A percentile compares a stretch with the other conserved stretches of the same genome.
These are phyloP conservation scores for Torulaspora globosa DNA, from an alignment of 1,139 yeast genomes.

Conservation along the genomic window DNA sequence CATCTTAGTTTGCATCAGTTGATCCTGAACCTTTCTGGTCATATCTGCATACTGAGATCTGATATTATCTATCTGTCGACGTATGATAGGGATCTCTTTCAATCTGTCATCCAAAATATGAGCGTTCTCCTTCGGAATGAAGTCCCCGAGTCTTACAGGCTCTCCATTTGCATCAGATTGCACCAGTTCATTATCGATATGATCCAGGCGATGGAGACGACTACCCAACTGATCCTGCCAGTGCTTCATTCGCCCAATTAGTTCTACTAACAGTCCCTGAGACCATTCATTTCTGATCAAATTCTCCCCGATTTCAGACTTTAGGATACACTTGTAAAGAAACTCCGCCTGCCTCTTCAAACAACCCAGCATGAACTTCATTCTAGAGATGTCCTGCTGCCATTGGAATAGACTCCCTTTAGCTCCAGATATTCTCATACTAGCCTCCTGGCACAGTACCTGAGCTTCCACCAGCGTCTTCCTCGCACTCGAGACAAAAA, in stretches of 20 bases:
- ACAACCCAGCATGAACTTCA: conserved; percentile 37
- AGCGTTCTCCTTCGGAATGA: conserved; percentile 44
- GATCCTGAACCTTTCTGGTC: conserved; percentile 26
- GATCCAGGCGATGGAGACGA: conserved; percentile 36
- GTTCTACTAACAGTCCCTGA: conserved; percentile 22
- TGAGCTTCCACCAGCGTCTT: conserved; percentile 38
- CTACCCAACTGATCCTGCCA: conserved; percentile 37
- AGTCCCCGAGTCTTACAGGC: conserved; percentile 40
- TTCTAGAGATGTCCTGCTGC: conserved; percentile 29
- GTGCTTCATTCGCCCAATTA: conserved; percentile 28
- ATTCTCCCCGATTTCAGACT: conserved; percentile 33
- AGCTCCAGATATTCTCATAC: conserved; percentile 29
- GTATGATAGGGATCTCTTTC: conserved; percentile 34
- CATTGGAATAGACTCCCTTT: conserved; percentile 25
- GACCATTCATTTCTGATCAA: conserved; percentile 31
- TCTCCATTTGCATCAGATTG: conserved; percentile 22
- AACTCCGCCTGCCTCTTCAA: conserved; percentile 38
- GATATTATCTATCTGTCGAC: conserved; percentile 32
- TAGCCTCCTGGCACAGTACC: conserved; percentile 38
- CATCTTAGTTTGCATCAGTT: conserved; percentile 23
- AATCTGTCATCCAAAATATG: conserved; percentile 35
- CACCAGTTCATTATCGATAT: conserved; percentile 19
- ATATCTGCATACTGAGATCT: conserved; percentile 30
- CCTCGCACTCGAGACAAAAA: conserved; percentile 39
- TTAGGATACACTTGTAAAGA: conserved; percentile 32